phyloP scores from a whole-genome alignment of 2,329 filamentous ascomycete genomes.

The Pseudogymnoascus pannorum region DNA sequence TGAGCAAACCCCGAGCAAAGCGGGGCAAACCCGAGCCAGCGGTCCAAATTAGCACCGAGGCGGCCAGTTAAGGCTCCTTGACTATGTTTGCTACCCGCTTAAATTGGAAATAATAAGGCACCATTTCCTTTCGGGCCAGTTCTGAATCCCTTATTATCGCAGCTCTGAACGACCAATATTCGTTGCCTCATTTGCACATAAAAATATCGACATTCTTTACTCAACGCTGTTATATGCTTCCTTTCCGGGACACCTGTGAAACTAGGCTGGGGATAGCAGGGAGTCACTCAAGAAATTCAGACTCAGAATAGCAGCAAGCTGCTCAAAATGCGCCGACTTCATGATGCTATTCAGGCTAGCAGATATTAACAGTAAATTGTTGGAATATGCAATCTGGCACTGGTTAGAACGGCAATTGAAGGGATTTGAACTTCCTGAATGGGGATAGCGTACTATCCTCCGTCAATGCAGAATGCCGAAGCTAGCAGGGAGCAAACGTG shows the following conservation, averaged over 20 bases:
- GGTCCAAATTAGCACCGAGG: not conserved
- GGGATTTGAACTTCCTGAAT: too few species aligned
- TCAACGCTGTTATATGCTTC: not conserved
- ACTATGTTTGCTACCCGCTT: conserved; percentile 11
- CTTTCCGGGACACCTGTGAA: not conserved
- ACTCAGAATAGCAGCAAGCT: not conserved
- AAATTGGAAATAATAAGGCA: conserved; percentile 14
- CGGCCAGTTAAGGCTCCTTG: conserved; percentile 11
- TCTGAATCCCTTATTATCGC: not conserved
- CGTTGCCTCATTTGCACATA: too few species aligned
- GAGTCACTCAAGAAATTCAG: not conserved
- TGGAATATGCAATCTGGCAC: not conserved
- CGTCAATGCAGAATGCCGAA: not conserved
- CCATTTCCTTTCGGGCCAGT: not conserved
- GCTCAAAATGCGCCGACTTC: not conserved
- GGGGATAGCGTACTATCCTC: too few species aligned
- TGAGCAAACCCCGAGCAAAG: conserved; percentile 8
- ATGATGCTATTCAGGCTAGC: not conserved
- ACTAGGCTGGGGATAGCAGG: not conserved
- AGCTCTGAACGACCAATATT: not conserved
- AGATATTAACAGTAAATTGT: not conserved
- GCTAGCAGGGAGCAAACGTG: not conserved
- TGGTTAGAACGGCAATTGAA: not conserved
- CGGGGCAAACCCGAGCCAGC: conserved; percentile 3
- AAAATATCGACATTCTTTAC: too few species aligned